Conservation (phyloP, 345 rosid species). For the Murraya paniculata region DNA sequence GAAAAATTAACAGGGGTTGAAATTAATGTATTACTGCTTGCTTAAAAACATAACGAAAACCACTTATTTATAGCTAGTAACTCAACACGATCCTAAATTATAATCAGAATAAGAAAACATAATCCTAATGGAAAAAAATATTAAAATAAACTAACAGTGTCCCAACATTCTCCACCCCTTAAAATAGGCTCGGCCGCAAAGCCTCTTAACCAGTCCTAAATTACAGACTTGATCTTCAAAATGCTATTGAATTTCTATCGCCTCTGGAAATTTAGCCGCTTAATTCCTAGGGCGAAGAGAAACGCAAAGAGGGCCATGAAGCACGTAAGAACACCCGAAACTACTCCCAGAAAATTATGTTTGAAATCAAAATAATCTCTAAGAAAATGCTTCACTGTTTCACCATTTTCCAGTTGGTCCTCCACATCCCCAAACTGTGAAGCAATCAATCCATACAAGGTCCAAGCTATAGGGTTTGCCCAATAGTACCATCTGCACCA, state of each 20-base stretch:
- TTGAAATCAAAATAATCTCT: constrained; percentile 26
- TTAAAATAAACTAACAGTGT: no score
- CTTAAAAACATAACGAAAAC: no score
- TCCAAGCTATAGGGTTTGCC: constrained; percentile 44
- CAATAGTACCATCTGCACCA: constrained; percentile 62
- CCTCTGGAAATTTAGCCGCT: constrained; percentile 38
- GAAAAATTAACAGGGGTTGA: no score
- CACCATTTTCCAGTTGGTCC: constrained; percentile 5
- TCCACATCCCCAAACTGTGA: constrained; percentile 42
- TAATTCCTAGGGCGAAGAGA: constrained; percentile 28
- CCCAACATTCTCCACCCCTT: no score
- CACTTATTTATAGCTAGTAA: no score
- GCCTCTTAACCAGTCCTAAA: no score
- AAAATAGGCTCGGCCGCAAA: no score
- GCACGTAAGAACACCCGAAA: constrained; percentile 25
- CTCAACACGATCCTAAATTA: no score
- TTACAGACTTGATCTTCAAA: no score
- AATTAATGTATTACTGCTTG: no score
- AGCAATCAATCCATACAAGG: constrained; percentile 35
- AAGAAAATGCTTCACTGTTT: constrained; percentile 28
- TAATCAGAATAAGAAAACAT: no score
- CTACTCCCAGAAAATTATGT: constrained; percentile 36
- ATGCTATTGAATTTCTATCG: constrained; percentile 15
- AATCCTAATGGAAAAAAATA: no score
- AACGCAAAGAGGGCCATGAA: constrained; percentile 28